phyloP scores from a whole-genome alignment of 805 yeast species.

The Maudiozyma pseudohumilis region DNA sequence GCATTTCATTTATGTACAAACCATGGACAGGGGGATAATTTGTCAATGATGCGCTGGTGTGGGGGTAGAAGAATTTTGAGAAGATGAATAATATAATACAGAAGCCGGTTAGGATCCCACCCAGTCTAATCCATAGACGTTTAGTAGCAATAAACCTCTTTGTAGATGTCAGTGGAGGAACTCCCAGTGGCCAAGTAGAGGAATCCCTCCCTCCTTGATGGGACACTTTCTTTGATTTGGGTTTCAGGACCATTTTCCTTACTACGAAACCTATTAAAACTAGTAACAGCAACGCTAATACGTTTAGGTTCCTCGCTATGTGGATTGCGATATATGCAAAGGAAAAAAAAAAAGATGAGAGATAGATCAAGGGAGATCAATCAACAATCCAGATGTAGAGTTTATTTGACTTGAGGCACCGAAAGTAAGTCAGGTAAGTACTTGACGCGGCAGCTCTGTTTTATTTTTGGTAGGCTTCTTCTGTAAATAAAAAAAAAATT shows the following conservation, averaged over 20 bases:
- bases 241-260: slow-evolving; percentile 22
- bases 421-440: too few species aligned
- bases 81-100: slow-evolving; percentile 10
- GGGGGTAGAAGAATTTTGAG: slow-evolving; percentile 10
- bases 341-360: too few species aligned
- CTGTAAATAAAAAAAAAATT: too few species aligned
- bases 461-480: too few species aligned
- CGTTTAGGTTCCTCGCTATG: too few species aligned
- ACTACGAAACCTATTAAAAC: slow-evolving; percentile 12
- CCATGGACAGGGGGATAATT: slow-evolving; percentile 34
- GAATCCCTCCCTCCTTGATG: not conserved
- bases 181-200: slow-evolving; percentile 9
- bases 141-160: slow-evolving; percentile 2
- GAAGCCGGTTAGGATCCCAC: slow-evolving; percentile 5
- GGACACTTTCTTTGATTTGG: slow-evolving; percentile 17
- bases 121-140: slow-evolving; percentile 1
- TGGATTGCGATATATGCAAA: too few species aligned
- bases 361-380: too few species aligned
- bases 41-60: slow-evolving; percentile 4
- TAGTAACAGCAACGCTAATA: slow-evolving; percentile 13
- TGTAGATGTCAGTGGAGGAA: slow-evolving; percentile 8
- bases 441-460: too few species aligned
- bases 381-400: too few species aligned
- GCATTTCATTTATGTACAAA: slow-evolving; percentile 35
- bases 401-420: too few species aligned